Percentiles rank a stretch among this genome's conserved stretches.
Evolutionary conservation across 1,284 basidiomycete species (phyloP).

Genomic region (Gymnopus androsaceus): DNA sequence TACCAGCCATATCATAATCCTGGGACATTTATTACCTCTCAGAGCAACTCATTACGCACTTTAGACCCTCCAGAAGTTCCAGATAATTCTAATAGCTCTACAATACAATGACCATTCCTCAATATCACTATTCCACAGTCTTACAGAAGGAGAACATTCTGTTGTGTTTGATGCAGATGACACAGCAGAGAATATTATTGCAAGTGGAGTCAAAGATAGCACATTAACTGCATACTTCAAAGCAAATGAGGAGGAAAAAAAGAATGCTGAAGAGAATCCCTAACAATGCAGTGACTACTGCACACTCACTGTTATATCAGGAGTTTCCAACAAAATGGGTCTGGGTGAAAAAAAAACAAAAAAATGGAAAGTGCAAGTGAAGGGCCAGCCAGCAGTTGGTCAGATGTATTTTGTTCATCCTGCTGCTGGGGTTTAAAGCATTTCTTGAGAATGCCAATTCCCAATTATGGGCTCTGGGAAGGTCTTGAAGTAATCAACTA

Average conservation of each 20-base stretch:
- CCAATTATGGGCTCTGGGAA: not conserved
- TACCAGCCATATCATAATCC: no score
- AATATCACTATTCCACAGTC: no score
- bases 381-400: not conserved
- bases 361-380: constrained; percentile 30
- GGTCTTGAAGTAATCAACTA: not conserved
- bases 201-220: no score
- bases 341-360: not conserved
- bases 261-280: constrained; percentile 20
- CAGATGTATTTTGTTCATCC: constrained; percentile 1
- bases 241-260: constrained; percentile 19
- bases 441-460: not conserved
- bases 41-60: no score
- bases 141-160: no score
- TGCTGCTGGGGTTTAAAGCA: not conserved
- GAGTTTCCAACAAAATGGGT: not conserved
- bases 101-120: no score
- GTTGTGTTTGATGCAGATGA: not conserved
- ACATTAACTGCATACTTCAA: not conserved
- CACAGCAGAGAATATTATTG: no score
- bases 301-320: not conserved
- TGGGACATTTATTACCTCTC: no score
- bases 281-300: not conserved
- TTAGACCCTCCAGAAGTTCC: no score
- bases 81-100: no score